phyloP scores from a whole-genome alignment of 78 protist species.

The Guillardia theta region DNA sequence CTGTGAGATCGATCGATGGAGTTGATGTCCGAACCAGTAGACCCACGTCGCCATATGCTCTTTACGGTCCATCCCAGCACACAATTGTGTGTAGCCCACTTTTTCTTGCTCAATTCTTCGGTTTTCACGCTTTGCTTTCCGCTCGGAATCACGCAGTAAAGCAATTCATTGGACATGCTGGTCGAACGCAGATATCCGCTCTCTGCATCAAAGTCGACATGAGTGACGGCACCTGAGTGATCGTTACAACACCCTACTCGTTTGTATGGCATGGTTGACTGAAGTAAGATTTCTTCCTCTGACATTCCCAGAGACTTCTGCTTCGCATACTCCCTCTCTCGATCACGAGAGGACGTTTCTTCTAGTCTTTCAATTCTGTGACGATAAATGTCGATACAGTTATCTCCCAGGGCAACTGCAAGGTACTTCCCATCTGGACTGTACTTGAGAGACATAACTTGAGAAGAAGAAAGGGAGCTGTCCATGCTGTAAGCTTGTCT shows the following conservation, averaged over 20 bases:
- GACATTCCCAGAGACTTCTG: background rate
- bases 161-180: background rate
- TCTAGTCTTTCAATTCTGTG: background rate
- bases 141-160: background rate
- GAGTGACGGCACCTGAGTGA: slow-evolving; percentile 1
- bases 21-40: background rate
- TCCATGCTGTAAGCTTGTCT: background rate
- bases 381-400: background rate
- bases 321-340: background rate
- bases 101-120: background rate
- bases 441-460: slow-evolving; percentile 13
- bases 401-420: background rate
- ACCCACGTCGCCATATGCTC: background rate
- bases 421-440: background rate
- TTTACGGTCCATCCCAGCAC: slow-evolving; percentile 24
- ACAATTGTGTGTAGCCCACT: background rate
- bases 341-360: background rate
- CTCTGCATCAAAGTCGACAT: background rate
- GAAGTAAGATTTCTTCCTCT: background rate
- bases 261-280: background rate
- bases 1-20: background rate
- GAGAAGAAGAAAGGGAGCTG: background rate
- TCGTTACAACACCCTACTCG: slow-evolving; percentile 26
- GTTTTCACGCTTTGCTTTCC: background rate
- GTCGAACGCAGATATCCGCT: background rate